Evolutionary conservation across 78 protist species (phyloP), one percentile per base, ranked within the genome.

Genomic region (Isochrysis galbana): DNA sequence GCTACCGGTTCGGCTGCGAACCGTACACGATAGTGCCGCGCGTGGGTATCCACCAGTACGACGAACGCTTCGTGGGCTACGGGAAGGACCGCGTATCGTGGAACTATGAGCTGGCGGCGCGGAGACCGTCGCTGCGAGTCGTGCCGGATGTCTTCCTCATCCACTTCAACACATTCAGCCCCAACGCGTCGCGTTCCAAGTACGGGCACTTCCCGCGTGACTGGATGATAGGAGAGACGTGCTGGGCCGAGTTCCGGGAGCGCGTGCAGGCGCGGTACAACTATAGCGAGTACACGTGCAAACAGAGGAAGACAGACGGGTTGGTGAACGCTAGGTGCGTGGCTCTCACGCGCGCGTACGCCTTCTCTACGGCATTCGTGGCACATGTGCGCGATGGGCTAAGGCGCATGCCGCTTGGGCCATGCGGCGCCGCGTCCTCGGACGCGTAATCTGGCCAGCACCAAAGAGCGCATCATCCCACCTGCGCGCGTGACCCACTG

Each of bases 31-130:
- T 77, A 17, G 47, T 77, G 29, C 84, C 84, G 17, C 84, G 84
- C 84, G 84, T 32, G 29, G 23, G 0, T 19, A 46, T 29, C n/a
- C 84, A 77, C 47, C 19, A 1, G 46, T 77, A 77, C 84, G 84
- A 77, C 48, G 84, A 77, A 26, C 45, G 46, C 47, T 77, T 77
- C 84, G 84, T 77, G 5, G 84, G 84, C 47, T 77, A 77, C 14
- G 84, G 84, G 29, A 77, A 77, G 84, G 84, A 77, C 84, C 44
- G 84, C 32, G 84, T 77, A 17, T 22, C 36, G 34, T 77, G 84
- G 84, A 77, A 77, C 84, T 77, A 77, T 46, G 84, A 77, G 84
- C 84, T 77, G 32, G 84, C 84, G 32, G 84, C 84, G 32, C 34
- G 39, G 84, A 26, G 47, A 11, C 48, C 47, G 3, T 23, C 10